Conservation (phyloP, 2,329 filamentous ascomycete genomes). For the Aciculosporium take region DNA sequence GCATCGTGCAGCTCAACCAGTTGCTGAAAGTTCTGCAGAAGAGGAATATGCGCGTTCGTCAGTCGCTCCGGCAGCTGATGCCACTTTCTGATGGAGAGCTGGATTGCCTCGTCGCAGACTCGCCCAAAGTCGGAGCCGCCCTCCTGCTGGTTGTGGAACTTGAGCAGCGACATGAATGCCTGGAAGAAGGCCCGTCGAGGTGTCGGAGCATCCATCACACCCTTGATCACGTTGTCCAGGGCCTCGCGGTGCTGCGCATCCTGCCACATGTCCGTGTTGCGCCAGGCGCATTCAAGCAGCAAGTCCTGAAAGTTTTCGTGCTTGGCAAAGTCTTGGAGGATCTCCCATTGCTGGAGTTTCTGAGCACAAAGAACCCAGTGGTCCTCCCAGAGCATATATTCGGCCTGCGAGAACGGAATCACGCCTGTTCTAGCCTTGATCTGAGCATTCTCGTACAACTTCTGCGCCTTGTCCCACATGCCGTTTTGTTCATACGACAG, state of each 20-base stretch:
- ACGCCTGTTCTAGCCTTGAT: slow-evolving; percentile 93
- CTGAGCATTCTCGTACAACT: slow-evolving; percentile 90
- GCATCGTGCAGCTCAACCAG: slow-evolving; percentile 95
- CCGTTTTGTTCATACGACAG: slow-evolving; percentile 97
- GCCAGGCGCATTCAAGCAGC: slow-evolving; percentile 88
- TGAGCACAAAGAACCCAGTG: slow-evolving; percentile 97
- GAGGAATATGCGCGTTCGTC: slow-evolving; percentile 86
- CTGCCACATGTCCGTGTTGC: slow-evolving; percentile 90
- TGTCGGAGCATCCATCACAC: slow-evolving; percentile 92
- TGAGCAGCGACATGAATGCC: slow-evolving; percentile 91
- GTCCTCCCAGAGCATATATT: slow-evolving; percentile 99
- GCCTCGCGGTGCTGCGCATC: slow-evolving; percentile 75
- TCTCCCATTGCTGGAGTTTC: slow-evolving; percentile 98
- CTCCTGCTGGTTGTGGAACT: slow-evolving; percentile 83
- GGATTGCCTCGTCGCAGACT: slow-evolving; percentile 91
- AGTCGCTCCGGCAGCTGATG: slow-evolving; percentile 90
- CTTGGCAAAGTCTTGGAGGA: slow-evolving; percentile 92
- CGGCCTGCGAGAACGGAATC: slow-evolving; percentile 88
- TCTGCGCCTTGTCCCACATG: slow-evolving; percentile 98
- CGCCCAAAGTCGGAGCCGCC: slow-evolving; percentile 66
- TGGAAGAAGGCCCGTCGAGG: slow-evolving; percentile 93
- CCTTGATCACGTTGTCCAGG: slow-evolving; percentile 86
- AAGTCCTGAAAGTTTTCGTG: slow-evolving; percentile 98
- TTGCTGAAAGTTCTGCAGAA: slow-evolving; percentile 96
- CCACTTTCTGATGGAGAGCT: slow-evolving; percentile 95